Base-by-base conservation (phyloP, 1,284 basidiomycete genomes). In the Ustilago crameri region DNA sequence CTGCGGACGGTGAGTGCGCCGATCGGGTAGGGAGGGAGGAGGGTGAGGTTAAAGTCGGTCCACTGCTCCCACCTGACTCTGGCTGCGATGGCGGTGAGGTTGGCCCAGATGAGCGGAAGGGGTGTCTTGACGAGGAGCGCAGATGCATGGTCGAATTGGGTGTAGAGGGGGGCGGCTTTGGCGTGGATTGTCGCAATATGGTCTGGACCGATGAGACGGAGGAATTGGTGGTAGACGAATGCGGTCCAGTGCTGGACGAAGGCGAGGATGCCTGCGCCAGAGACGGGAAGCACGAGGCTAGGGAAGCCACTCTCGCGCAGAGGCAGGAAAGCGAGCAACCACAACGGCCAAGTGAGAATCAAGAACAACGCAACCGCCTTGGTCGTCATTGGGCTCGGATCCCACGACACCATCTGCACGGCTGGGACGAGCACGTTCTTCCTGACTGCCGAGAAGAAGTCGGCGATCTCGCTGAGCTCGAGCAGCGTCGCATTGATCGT, bases 11-110 rank as follows among this genome's bases (percentile, higher is more conserved):
- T 58, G 41, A 84, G 66, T 35, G 76, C 66, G 3, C 74, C 78
- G 46, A 81, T 68, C 9, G 82, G 80, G 62, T 81, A 80, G 7
- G 81, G 76, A 18, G 82, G 81, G 15, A 82, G 49, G 17, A 73
- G 47, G 26, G 64, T 63, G 30, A 73, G 44, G 47, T 67, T 67
- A 41, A 68, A 73, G 12, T 60, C 60, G 32, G 64, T 53, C 56
- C 49, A 60, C 40, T 63, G 64, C 32, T 68, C 46, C 64, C 64
- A 63, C 5, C 43, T 18, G 0, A 68, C 50, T 12, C 49, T 42
- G 1, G 41, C 18, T 5, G 38, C 47, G 8, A 67, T 32, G 5
- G 40, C 30, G 5, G 32, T 24, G 10, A 56, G n/a, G 35, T 54
- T 20, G 0, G 42, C 44, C 20, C 53, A 57, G 43, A 58, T 51